Evolutionary conservation across 2,329 filamentous ascomycete genomes (phyloP).

Genomic region (Apiospora malaysiana): DNA sequence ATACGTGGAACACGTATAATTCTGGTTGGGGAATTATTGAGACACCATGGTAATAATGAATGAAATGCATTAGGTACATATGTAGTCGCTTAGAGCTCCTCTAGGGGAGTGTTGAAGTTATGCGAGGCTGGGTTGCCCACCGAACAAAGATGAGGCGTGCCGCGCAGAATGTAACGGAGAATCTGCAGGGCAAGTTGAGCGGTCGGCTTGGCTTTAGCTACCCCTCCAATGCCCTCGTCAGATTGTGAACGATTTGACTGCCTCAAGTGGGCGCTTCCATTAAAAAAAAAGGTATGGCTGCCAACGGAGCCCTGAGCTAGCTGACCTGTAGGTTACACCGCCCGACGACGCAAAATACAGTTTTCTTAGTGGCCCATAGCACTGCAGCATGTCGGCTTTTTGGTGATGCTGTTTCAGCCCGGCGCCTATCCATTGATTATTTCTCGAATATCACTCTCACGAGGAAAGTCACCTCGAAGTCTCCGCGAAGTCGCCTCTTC

Average conservation of each 20-base stretch:
- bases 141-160: slow-evolving; percentile 5
- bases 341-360: background rate
- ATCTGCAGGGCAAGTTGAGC: background rate
- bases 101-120: background rate
- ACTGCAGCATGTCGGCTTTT: slow-evolving; percentile 1
- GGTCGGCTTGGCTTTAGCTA: background rate
- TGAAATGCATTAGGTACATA: background rate
- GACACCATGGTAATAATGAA: background rate
- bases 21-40: no score
- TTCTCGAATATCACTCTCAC: background rate
- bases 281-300: background rate
- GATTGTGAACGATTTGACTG: no score
- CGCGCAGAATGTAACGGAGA: background rate
- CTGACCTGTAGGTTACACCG: background rate
- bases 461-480: background rate
- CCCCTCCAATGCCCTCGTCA: background rate
- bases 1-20: background rate
- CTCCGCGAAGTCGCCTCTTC: background rate
- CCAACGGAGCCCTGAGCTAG: background rate
- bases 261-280: background rate
- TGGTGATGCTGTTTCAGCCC: slow-evolving; percentile 18
- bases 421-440: slow-evolving; percentile 8
- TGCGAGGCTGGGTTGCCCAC: slow-evolving; percentile 9
- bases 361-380: slow-evolving; percentile 9
- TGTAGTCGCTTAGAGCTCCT: background rate